These are phyloP conservation scores for Aspergillus tamarii DNA, from an alignment of 2,329 filamentous ascomycete species.

Conservation along the genomic window DNA sequence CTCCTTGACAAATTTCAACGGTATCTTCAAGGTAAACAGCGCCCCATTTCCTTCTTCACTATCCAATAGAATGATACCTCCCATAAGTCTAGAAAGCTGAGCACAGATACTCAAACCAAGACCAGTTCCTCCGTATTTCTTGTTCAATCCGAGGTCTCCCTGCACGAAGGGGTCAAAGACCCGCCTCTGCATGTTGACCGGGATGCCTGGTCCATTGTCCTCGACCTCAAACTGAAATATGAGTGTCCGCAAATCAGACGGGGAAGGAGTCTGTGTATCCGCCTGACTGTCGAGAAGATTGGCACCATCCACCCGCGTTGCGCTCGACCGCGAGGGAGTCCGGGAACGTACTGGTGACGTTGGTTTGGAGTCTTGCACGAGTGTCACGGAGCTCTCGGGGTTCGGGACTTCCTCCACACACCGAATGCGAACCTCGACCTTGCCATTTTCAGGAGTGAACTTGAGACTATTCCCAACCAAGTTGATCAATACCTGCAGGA, in stretches of 20 bases:
- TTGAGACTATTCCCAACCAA: constrained; percentile 90
- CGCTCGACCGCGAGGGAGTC: constrained; percentile 15
- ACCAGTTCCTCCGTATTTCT: constrained; percentile 87
- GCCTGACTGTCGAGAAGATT: constrained; percentile 3
- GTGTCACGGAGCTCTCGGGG: constrained; percentile 50
- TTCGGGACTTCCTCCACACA: constrained; percentile 53
- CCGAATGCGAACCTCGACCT: constrained; percentile 74
- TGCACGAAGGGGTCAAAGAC: constrained; percentile 96
- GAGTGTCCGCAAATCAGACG: constrained; percentile 65
- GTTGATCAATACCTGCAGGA: constrained; percentile 79
- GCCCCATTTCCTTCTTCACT: constrained; percentile 76
- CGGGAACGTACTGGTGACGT: constrained; percentile 39
- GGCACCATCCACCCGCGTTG: neutral
- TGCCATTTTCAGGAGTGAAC: constrained; percentile 79
- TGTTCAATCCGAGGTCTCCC: constrained; percentile 85
- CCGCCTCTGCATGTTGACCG: constrained; percentile 73
- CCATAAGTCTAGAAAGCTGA: constrained; percentile 82
- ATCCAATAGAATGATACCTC: constrained; percentile 71
- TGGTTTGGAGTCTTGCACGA: constrained; percentile 25
- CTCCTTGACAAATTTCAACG: constrained; percentile 74
- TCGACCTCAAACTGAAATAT: constrained; percentile 86
- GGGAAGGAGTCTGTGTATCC: constrained; percentile 49
- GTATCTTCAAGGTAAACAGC: constrained; percentile 80
- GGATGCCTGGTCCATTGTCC: constrained; percentile 86
- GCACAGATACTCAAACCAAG: constrained; percentile 87